Base-by-base conservation (phyloP, 2,329 filamentous ascomycete species). In the Sporothrix schenckii region DNA sequence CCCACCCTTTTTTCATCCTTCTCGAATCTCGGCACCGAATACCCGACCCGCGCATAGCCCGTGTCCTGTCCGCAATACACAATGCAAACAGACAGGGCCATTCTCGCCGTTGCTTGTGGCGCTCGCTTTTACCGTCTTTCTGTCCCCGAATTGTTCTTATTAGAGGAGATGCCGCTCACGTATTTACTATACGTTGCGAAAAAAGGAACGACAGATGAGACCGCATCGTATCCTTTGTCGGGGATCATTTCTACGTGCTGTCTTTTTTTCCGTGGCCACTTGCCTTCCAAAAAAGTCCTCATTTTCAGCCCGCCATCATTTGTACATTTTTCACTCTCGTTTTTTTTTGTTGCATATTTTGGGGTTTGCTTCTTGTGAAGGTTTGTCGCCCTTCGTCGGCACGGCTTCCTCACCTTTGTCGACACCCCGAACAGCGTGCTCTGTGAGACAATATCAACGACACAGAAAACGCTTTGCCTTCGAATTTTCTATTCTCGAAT, bases 21-120 rank as follows among this genome's bases (percentile, higher is more conserved):
- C 66, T 30, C 50, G 39, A 39, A 49, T 58, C 44, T 68, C 66
- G 52, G 66, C 66, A 49, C 52, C 66, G 52, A 68, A 68, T 58
- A 49, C 66, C 66, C 66, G 52, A 68, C 50, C 52, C 66, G 65
- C 53, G 21, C 34, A 58, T 49, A 39, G 19, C 39, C 39, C 21
- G 7, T 47, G 61, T 66, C 44, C 44, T 34, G 34, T 34, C 66
- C 52, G 49, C 47, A 21, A 14, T 44, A 49, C 39, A 56, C 44
- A 58, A 11, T 56, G 39, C 49, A 49, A 66, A 54, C 49, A 66
- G n/a, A 66, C 47, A 24, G 63, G 16, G 30, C 21, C 21, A 5
- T 21, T 24, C 60, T 60, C 56, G 16, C 16, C 41, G 47, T 4
- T 52, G 3, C 9, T 4, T 21, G 56, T 14, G n/a, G 56, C 24